These are phyloP conservation scores for Ceriops tagal DNA, from an alignment of 345 rosid species.

Conservation along the genomic window DNA sequence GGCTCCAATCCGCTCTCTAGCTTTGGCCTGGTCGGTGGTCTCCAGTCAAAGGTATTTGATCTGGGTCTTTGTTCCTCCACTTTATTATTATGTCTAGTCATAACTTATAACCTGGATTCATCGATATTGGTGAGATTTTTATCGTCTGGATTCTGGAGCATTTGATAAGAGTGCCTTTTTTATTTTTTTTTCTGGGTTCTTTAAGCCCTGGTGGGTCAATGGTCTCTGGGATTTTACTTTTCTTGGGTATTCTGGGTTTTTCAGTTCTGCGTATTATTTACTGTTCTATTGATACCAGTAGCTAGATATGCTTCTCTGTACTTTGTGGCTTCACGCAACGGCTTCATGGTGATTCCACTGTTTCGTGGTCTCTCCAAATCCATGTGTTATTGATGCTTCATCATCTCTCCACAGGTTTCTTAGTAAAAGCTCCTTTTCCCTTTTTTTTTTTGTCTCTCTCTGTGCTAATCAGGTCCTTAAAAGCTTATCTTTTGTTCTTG, in stretches of 20 bases:
- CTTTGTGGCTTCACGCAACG: neutral
- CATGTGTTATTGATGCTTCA: conserved; percentile 3
- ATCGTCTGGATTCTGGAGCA: neutral
- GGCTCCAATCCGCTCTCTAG: conserved; percentile 24
- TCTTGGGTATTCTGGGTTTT: conserved; percentile 8
- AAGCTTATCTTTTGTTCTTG: conserved; percentile 11
- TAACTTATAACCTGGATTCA: neutral
- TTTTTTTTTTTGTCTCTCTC: conserved; percentile 7
- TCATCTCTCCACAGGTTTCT: neutral
- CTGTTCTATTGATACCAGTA: conserved; percentile 37
- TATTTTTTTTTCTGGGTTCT: neutral
- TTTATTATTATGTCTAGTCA: conserved; percentile 1
- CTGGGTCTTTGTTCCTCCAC: conserved; percentile 19
- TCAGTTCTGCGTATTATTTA: conserved; percentile 6
- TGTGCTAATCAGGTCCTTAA: conserved; percentile 12
- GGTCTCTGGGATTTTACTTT: neutral
- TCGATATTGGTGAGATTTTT: neutral
- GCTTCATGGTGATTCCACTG: conserved; percentile 15
- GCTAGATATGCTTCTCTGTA: conserved; percentile 2
- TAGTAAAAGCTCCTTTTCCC: neutral
- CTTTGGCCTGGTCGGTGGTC: conserved; percentile 5
- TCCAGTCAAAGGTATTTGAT: conserved; percentile 40
- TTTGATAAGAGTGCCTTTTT: conserved; percentile 1
- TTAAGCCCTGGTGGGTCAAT: conserved; percentile 2
- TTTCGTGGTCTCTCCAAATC: neutral